Conservation (phyloP, 2,329 filamentous ascomycete species). For the Zymoseptoria pseudotritici region DNA sequence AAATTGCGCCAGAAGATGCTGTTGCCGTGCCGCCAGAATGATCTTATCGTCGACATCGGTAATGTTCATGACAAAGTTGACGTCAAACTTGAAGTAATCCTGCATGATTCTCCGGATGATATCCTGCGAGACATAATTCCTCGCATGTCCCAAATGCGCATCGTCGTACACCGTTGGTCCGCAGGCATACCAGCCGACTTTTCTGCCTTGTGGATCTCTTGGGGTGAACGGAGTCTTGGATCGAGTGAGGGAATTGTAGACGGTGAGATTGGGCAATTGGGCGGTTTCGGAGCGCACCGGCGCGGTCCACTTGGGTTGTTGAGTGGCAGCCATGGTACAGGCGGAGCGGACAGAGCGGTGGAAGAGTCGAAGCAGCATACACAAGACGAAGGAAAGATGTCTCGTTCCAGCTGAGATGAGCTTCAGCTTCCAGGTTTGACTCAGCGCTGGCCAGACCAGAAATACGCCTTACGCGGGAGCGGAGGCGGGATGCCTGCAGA, state of each 20-base stretch:
- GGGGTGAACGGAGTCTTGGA: conserved; percentile 68
- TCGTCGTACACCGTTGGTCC: conserved; percentile 77
- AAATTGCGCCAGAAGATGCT: conserved; percentile 67
- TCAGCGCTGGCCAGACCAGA: not conserved
- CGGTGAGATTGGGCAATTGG: conserved; percentile 52
- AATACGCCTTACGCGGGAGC: not conserved
- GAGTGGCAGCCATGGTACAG: conserved; percentile 5
- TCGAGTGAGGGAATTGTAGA: conserved; percentile 75
- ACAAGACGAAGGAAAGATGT: not conserved
- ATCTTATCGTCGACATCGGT: conserved; percentile 67
- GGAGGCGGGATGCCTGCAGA: not conserved
- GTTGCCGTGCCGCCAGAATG: conserved; percentile 61
- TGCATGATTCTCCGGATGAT: conserved; percentile 75
- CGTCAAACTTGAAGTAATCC: conserved; percentile 75
- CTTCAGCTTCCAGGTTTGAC: not conserved
- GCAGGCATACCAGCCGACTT: conserved; percentile 81
- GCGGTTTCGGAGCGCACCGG: conserved; percentile 25
- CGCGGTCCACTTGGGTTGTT: conserved; percentile 28
- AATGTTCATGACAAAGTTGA: conserved; percentile 89
- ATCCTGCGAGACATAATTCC: conserved; percentile 87
- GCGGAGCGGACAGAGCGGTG: not conserved
- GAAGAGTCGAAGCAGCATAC: not conserved
- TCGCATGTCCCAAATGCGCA: conserved; percentile 72
- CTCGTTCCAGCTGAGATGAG: not conserved
- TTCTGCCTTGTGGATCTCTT: conserved; percentile 57